These are phyloP conservation scores for Ophiostoma sp. DNA, from an alignment of 2,329 filamentous ascomycete genomes.

Conservation along the genomic window DNA sequence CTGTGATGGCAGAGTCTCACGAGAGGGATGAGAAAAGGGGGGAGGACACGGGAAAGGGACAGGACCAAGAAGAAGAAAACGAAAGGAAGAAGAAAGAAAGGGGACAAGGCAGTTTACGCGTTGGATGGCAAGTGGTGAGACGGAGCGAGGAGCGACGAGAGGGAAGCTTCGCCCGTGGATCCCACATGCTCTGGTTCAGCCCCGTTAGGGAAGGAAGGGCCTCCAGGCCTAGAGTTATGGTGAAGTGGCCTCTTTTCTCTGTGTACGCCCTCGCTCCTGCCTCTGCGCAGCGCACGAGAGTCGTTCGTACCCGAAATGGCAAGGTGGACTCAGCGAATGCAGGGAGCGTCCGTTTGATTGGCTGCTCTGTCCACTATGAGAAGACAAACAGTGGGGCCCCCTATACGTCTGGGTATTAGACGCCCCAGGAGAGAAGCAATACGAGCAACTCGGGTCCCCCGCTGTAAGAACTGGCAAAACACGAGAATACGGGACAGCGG, in stretches of 20 bases:
- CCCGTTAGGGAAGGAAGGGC: slow-evolving; percentile 12
- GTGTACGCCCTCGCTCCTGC: not conserved
- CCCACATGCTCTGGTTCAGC: slow-evolving; percentile 11
- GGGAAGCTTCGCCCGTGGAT: slow-evolving; percentile 8
- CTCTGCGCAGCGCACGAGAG: not conserved
- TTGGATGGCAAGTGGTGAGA: slow-evolving; percentile 14
- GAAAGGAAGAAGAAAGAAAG: slow-evolving; percentile 13
- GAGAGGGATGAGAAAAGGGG: not conserved
- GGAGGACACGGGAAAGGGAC: not conserved
- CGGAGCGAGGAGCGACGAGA: not conserved
- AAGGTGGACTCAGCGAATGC: not conserved
- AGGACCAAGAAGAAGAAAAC: not conserved
- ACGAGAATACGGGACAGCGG: not conserved
- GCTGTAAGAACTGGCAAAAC: slow-evolving; percentile 1
- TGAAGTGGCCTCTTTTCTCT: slow-evolving; percentile 16
- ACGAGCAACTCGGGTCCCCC: not conserved
- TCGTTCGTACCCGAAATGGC: slow-evolving; percentile 4
- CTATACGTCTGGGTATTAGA: slow-evolving; percentile 5
- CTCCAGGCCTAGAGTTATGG: not conserved
- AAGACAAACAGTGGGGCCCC: slow-evolving; percentile 8
- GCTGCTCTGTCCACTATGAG: not conserved
- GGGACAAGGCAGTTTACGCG: slow-evolving; percentile 4
- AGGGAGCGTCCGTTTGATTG: not conserved
- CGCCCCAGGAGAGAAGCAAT: not conserved
- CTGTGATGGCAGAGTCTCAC: not conserved